Evolutionary conservation across 345 rosid genomes (phyloP), one percentile per base, ranked within the genome.

Genomic region (Corchorus capsularis): DNA sequence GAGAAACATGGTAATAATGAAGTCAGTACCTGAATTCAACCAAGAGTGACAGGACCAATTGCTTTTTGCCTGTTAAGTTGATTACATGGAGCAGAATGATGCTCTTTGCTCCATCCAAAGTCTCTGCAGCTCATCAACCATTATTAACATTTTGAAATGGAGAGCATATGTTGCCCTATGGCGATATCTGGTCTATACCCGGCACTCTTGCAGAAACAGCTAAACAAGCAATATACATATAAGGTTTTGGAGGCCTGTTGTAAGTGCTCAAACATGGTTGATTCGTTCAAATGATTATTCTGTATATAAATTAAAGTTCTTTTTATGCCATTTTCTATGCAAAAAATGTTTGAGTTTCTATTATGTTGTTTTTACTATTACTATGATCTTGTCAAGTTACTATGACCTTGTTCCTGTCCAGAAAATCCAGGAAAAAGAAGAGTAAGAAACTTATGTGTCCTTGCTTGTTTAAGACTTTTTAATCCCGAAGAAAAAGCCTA

Each of bases 51-150:
- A 47, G 61, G 74, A 1, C 45, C 69, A 45, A 41, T 57, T 41
- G 55, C 1, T 47, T 72, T 65, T 72, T 65, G 49, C 63, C 62
- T 6, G 56, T 62, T 50, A 59, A n/a, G 60, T 15, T 49, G 67
- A 43, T 57, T 15, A 27, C n/a, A 66, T 4, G 61, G 75, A 75
- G 78, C 72, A 8, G 34, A 70, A 43, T 45, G 61, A 52, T 34
- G 16, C 63, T 34, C 61, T 64, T 17, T 20, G 68, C 16, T 60
- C 43, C 20, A 72, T 57, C 20, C 9, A 41, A 47, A 62, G 70
- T 45, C 10, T 16, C 41, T 19, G 57, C 63, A 63, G 71, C 63
- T 64, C 70, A 55, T 53, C 19, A 49, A 60, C 63, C 39, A 46
- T 69, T 37, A 55, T 45, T 37, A 49, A 32, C 34, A 52, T 73